Base-by-base conservation (phyloP, 148 eudicot species). In the Fagopyrum esculentum region DNA sequence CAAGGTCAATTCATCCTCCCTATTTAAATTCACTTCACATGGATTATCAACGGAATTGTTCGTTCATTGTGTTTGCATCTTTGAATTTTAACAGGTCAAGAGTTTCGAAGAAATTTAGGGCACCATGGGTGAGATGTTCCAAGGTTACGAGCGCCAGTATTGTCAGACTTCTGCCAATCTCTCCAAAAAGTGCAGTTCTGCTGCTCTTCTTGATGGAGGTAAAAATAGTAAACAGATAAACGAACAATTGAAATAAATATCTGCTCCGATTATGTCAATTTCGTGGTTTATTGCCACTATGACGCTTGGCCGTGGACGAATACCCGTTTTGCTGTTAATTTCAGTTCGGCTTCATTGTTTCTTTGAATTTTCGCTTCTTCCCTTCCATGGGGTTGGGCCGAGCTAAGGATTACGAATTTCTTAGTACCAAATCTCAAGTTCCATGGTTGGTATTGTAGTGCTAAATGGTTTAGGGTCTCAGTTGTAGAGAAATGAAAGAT, bases 131-230 rank as follows among this genome's bases (percentile, higher is more conserved):
- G 78, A 75, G 57, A 72, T 50, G 22, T 75, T 75, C 68, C 72
- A 75, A 48, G 78, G 78, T 7, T 63, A 63, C 73, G 78, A 75
- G 56, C 71, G 78, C 45, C 78, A 66, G 47, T 75, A 75, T 60
- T 75, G 78, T 49, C 71, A 75, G 26, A 45, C 61, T 9, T 75
- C 78, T 45, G 73, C 78, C 17, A 63, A 63, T 63, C 78, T 75
- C 59, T 75, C 78, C 6, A 75, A 75, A 51, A 75, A 75, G 72
- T 75, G 78, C 69, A 75, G 71, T 12, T 12, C 78, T 15, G 78
- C 56, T 51, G 72, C 71, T 64, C 56, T 66, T 75, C 59, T 66
- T 35, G 72, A 75, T 66, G 78, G 78, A 66, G 78, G 78, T 75
- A 47, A 66, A 63, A 66, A 63, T 48, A 46, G 45, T 7, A 66